Percentiles rank a stretch among this genome's conserved stretches.
phyloP scores from a whole-genome alignment of 306 rosid genomes.

The Alnus glutinosa region DNA sequence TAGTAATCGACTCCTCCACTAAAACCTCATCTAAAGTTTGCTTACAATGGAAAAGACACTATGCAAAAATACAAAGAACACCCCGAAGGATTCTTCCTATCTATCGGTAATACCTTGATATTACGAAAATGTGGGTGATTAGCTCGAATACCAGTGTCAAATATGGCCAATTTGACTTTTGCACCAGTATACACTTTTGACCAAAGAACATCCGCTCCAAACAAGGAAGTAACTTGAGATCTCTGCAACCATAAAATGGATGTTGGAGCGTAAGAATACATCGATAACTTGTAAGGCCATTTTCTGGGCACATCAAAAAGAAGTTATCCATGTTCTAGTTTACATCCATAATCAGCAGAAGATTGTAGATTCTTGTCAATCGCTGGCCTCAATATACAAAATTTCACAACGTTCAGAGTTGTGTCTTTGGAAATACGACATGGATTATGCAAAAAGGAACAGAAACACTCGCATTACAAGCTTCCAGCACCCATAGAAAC shows the following conservation, averaged over 20 bases:
- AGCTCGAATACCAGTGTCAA: slow-evolving; percentile 93
- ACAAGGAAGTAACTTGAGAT: slow-evolving; percentile 86
- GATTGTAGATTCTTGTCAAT: background rate
- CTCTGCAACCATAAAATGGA: slow-evolving; percentile 49
- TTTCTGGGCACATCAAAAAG: no score
- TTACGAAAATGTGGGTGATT: slow-evolving; percentile 93
- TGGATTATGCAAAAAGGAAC: background rate
- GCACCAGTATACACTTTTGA: slow-evolving; percentile 78
- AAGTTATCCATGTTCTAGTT: no score
- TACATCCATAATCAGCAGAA: background rate
- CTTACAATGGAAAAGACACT: background rate
- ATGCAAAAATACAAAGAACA: slow-evolving; percentile 5
- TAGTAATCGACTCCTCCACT: slow-evolving; percentile 14
- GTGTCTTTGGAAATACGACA: background rate
- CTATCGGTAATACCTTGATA: slow-evolving; percentile 61
- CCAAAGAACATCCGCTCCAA: slow-evolving; percentile 89
- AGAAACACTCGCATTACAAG: background rate
- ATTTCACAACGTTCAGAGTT: background rate
- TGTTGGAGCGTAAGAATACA: slow-evolving; percentile 18
- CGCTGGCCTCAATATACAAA: background rate
- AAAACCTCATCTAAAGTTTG: background rate
- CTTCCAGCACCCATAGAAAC: background rate
- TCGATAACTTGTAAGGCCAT: background rate
- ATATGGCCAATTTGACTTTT: slow-evolving; percentile 95
- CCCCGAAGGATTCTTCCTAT: background rate